Conservation (phyloP, 257 asterid species). For the Forsythia viridissima region DNA sequence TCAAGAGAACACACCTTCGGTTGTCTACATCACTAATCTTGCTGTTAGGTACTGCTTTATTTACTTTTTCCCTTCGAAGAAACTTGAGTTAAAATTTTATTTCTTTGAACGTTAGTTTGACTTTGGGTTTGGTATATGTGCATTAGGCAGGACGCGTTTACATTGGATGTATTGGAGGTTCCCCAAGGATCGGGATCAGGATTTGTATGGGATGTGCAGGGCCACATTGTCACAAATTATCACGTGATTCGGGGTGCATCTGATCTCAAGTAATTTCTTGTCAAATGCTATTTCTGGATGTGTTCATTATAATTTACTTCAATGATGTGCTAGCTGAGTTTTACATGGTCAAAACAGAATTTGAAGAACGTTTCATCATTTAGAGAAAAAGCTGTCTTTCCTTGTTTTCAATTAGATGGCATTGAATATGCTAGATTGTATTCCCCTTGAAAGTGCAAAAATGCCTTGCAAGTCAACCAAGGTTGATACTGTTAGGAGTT, state of each 20-base stretch:
- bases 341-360: neutral
- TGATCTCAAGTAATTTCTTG: slow-evolving; percentile 68
- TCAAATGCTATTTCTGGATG: neutral
- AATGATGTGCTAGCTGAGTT: neutral
- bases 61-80: neutral
- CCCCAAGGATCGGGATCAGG: slow-evolving; percentile 99
- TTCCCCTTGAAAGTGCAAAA: neutral
- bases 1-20: slow-evolving; percentile 92
- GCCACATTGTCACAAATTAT: slow-evolving; percentile 87
- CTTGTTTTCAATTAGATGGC: neutral
- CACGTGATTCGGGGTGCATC: slow-evolving; percentile 99
- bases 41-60: slow-evolving; percentile 58
- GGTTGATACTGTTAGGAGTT: neutral
- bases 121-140: slow-evolving; percentile 15
- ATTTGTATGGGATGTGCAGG: slow-evolving; percentile 82
- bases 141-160: slow-evolving; percentile 88
- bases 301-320: neutral
- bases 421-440: neutral
- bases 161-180: slow-evolving; percentile 92
- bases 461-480: neutral
- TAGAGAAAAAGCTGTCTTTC: neutral
- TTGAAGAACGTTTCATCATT: neutral
- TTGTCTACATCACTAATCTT: slow-evolving; percentile 89
- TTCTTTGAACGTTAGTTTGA: neutral
- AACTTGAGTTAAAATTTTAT: neutral